Percentiles rank a stretch among this genome's conserved stretches.
phyloP scores from a whole-genome alignment of 1,139 yeast genomes.

The Sugiyamaella neomexicana region DNA sequence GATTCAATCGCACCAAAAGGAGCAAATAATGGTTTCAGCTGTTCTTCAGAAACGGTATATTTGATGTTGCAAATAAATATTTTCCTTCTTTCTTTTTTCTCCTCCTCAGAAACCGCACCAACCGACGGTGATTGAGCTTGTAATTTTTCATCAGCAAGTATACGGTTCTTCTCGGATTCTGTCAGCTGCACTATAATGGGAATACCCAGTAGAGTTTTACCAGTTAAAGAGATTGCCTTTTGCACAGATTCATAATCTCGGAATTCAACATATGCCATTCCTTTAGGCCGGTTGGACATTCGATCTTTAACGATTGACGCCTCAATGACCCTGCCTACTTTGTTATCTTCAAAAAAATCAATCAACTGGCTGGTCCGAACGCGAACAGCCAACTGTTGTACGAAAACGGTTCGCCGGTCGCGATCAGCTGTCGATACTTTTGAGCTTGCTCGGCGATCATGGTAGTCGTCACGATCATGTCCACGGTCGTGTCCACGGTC shows the following conservation, averaged over 20 bases:
- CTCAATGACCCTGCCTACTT: conserved; percentile 37
- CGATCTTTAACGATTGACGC: conserved; percentile 44
- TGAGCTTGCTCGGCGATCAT: conserved; percentile 12
- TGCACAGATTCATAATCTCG: conserved; percentile 36
- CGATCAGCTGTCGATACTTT: conserved; percentile 27
- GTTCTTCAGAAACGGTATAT: conserved; percentile 39
- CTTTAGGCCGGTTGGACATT: conserved; percentile 41
- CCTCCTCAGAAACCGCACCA: conserved; percentile 16
- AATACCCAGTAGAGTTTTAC: conserved; percentile 40
- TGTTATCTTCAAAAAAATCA: conserved; percentile 42
- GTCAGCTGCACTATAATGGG: conserved; percentile 43
- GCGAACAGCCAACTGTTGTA: conserved; percentile 42
- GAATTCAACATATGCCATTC: conserved; percentile 45
- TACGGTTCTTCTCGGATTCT: conserved; percentile 41
- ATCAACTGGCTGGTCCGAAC: conserved; percentile 32
- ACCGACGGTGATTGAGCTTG: not conserved
- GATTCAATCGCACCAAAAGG: conserved; percentile 40
- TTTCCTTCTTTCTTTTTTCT: conserved; percentile 33
- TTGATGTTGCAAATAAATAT: conserved; percentile 39
- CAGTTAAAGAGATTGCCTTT: conserved; percentile 41
- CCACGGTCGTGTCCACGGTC: conserved; percentile 18
- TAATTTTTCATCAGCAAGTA: conserved; percentile 31
- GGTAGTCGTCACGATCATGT: conserved; percentile 16
- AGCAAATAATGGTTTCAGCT: conserved; percentile 37
- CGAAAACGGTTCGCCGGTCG: conserved; percentile 43